Percentiles rank a stretch among this genome's conserved stretches.
Evolutionary conservation across 495 filamentous ascomycete genomes (phyloP).

Genomic region (Elasticomyces elasticus): DNA sequence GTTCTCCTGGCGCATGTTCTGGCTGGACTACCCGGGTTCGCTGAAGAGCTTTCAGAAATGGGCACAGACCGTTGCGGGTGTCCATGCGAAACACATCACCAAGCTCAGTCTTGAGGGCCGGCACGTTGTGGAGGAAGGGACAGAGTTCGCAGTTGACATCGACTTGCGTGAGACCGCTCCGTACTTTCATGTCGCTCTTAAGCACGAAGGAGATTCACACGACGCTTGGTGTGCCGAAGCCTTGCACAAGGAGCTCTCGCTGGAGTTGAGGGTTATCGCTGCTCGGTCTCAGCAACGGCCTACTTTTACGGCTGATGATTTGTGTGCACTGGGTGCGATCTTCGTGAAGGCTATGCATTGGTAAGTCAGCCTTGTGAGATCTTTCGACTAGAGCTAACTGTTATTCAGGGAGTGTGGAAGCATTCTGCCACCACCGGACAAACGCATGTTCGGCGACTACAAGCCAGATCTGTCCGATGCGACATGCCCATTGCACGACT

Average conservation of each 20-base stretch:
- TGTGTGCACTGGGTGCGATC: not conserved
- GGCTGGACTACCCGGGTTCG: not conserved
- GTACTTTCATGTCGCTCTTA: not conserved
- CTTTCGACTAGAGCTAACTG: not conserved
- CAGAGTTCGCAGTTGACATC: constrained; percentile 1
- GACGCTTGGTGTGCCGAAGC: not conserved
- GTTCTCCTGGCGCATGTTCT: constrained; percentile 1
- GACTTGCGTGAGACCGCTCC: not conserved
- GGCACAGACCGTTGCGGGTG: not conserved
- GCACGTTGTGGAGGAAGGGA: not conserved
- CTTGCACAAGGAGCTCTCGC: not conserved
- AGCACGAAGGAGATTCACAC: not conserved
- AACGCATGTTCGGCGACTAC: not conserved
- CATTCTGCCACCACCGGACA: not conserved
- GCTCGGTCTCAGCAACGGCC: not conserved
- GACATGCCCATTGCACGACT: too few relatives aligned
- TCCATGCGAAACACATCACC: not conserved
- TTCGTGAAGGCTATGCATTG: not conserved
- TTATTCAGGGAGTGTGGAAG: not conserved
- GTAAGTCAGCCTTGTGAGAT: not conserved
- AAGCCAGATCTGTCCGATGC: not conserved
- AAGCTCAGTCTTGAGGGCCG: not conserved
- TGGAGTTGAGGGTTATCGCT: not conserved
- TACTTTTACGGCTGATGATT: not conserved
- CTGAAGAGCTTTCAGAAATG: not conserved